Percentiles rank a stretch among this genome's conserved stretches.
Evolutionary conservation across 257 asterid genomes (phyloP).

Genomic region (Solanum piurae): DNA sequence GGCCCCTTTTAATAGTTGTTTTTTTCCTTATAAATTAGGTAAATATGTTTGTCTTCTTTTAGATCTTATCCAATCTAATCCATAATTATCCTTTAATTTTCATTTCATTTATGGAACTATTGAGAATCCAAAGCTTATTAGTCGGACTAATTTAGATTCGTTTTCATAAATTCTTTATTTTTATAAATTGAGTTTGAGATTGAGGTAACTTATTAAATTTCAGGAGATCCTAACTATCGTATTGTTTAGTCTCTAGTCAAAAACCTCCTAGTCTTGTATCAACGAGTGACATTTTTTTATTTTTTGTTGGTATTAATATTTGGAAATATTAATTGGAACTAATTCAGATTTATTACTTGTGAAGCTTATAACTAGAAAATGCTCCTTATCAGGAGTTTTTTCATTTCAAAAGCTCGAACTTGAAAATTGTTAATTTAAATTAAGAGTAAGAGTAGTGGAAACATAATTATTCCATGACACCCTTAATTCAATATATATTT

Average conservation of each 20-base stretch:
- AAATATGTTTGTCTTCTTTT: background rate
- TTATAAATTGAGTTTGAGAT: fast-evolving
- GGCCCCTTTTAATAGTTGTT: background rate
- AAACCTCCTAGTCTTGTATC: background rate
- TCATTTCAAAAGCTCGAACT: background rate
- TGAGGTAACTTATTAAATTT: background rate
- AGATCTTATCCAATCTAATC: background rate
- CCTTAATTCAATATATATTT: background rate
- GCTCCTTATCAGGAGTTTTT: background rate
- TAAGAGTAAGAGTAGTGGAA: background rate
- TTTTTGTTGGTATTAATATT: background rate
- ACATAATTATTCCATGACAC: too few relatives aligned
- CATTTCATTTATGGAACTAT: background rate
- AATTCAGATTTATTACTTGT: background rate
- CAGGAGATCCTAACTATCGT: background rate
- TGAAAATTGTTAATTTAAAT: background rate
- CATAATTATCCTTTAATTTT: background rate
- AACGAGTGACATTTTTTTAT: too few relatives aligned
- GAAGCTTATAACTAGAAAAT: too few relatives aligned
- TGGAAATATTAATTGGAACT: fast-evolving
- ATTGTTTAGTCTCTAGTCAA: background rate
- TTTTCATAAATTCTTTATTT: background rate
- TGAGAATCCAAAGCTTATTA: background rate
- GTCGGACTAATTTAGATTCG: background rate
- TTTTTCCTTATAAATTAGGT: background rate